Conservation (phyloP, 306 rosid genomes). For the Fragaria nilgerrensis region DNA sequence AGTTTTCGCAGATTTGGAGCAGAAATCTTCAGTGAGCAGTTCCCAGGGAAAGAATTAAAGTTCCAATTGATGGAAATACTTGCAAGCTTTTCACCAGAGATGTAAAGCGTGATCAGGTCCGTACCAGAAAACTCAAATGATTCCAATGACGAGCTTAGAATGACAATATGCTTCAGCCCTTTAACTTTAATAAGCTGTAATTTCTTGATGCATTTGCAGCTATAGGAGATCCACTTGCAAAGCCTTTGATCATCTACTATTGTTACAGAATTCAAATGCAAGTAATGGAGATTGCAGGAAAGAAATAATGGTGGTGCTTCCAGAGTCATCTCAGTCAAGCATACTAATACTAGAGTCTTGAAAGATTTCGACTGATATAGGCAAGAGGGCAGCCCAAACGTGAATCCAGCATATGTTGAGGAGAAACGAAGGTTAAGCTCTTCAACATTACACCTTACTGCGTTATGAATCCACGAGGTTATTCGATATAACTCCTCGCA, state of each 20-base stretch:
- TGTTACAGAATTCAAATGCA: not conserved
- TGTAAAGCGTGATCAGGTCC: not conserved
- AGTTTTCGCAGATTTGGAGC: slow-evolving; percentile 2
- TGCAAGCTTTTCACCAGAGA: not conserved
- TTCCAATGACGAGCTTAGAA: slow-evolving; percentile 1
- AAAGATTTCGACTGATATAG: not conserved
- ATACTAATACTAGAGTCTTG: not conserved
- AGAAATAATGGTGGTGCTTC: not conserved
- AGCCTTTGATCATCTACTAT: not conserved
- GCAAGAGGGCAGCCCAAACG: not conserved
- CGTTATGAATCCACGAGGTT: not conserved
- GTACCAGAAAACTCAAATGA: not conserved
- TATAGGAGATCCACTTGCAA: not conserved
- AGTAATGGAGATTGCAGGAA: not conserved
- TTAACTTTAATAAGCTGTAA: not conserved
- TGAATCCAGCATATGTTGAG: not conserved
- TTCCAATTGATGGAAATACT: not conserved
- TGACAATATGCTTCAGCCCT: not conserved
- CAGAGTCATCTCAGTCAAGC: not conserved
- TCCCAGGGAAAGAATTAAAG: not conserved
- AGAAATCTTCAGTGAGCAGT: not conserved
- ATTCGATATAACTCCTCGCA: not conserved
- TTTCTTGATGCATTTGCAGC: not conserved
- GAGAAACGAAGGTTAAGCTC: not conserved
- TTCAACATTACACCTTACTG: not conserved